phyloP scores from a whole-genome alignment of 768 basidiomycete genomes.

The Phlegmacium glaucopus region DNA sequence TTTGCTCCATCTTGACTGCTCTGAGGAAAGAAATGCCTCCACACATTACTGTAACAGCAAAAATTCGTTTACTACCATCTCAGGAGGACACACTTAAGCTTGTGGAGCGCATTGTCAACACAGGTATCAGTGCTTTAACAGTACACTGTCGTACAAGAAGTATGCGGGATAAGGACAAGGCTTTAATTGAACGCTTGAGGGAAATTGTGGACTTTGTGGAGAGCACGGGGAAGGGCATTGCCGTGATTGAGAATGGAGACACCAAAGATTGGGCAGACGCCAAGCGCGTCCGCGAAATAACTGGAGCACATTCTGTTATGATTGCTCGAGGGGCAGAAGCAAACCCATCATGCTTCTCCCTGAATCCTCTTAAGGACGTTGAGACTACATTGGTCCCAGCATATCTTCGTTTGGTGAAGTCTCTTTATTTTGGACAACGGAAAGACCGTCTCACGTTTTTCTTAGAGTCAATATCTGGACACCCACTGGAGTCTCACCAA shows the following conservation, averaged over 20 bases:
- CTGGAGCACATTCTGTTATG: constrained; percentile 93
- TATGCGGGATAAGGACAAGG: constrained; percentile 83
- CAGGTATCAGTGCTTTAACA: constrained; percentile 86
- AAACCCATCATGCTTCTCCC: constrained; percentile 86
- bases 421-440: not conserved
- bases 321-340: constrained; percentile 93
- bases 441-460: not conserved
- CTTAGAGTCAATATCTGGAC: constrained; percentile 67
- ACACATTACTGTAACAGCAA: constrained; percentile 87
- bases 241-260: constrained; percentile 94
- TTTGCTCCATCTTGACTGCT: constrained; percentile 84
- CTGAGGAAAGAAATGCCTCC: constrained; percentile 70
- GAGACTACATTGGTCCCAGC: constrained; percentile 66
- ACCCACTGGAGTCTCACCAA: constrained; percentile 86
- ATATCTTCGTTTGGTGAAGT: constrained; percentile 67
- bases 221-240: constrained; percentile 69
- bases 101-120: constrained; percentile 83
- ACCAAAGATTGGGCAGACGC: constrained; percentile 79
- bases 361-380: constrained; percentile 62
- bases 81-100: constrained; percentile 88
- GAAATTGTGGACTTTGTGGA: constrained; percentile 88
- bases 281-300: constrained; percentile 66
- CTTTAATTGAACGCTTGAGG: constrained; percentile 70
- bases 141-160: constrained; percentile 93
- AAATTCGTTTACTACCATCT: constrained; percentile 84